Conservation (phyloP, 805 yeast species). For the Yamadazyma endophytica region DNA sequence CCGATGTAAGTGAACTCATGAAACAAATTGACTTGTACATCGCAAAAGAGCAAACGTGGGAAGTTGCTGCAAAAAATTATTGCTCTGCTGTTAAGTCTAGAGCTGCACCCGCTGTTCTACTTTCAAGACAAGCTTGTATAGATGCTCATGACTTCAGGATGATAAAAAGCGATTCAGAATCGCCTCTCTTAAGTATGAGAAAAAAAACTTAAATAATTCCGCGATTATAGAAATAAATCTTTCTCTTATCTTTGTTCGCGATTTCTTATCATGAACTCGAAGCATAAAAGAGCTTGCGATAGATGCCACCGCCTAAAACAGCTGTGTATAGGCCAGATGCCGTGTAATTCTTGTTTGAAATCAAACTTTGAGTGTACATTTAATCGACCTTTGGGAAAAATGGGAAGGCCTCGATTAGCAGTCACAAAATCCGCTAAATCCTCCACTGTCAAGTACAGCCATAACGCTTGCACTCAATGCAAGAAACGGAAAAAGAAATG, state of each 20-base stretch:
- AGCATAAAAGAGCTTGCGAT: conserved; percentile 20
- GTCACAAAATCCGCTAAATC: not conserved
- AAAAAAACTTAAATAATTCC: conserved; percentile 8
- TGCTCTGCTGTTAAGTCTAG: conserved; percentile 10
- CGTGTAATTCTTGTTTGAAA: conserved; percentile 16
- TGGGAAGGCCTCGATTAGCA: conserved; percentile 16
- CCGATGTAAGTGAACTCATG: conserved; percentile 13
- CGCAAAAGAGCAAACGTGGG: conserved; percentile 9
- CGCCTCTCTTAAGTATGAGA: conserved; percentile 14
- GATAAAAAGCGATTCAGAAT: conserved; percentile 10
- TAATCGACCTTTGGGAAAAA: conserved; percentile 13
- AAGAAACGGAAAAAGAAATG: conserved; percentile 19
- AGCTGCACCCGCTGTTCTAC: conserved; percentile 15
- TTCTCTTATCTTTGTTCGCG: not conserved
- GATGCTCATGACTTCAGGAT: conserved; percentile 21
- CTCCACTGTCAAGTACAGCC: conserved; percentile 11
- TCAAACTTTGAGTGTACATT: conserved; percentile 9
- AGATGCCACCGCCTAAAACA: conserved; percentile 21
- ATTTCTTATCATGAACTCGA: not conserved
- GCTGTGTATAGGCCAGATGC: conserved; percentile 14
- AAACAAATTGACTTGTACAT: conserved; percentile 9
- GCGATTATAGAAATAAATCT: conserved; percentile 1
- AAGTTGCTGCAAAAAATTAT: conserved; percentile 9
- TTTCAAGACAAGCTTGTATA: conserved; percentile 21
- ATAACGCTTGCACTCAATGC: conserved; percentile 18